phyloP scores from a whole-genome alignment of 495 filamentous ascomycete species.

The Penicillium pancosmium region DNA sequence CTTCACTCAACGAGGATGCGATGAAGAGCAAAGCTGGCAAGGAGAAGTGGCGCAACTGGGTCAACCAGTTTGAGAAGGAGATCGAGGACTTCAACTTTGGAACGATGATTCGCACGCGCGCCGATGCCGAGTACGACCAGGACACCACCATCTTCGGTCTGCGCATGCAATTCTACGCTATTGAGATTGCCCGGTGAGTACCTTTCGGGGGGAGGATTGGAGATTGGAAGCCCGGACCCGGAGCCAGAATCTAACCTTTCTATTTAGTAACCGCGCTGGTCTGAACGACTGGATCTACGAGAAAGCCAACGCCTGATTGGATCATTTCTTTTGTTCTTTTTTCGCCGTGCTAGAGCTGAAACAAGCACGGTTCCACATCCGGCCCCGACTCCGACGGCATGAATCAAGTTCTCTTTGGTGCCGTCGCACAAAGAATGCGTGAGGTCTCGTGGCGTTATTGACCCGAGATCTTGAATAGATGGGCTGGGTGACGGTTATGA shows the following conservation, averaged over 20 bases:
- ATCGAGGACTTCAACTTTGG: slow-evolving; percentile 97
- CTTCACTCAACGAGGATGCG: slow-evolving; percentile 80
- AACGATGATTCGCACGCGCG: slow-evolving; percentile 79
- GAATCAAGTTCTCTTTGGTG: slow-evolving; percentile 9
- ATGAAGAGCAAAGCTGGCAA: slow-evolving; percentile 99
- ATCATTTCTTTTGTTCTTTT: not conserved
- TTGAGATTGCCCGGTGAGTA: slow-evolving; percentile 85
- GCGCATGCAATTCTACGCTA: slow-evolving; percentile 98
- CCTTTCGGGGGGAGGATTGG: not conserved
- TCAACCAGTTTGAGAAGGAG: slow-evolving; percentile 90
- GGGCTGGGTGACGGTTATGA: not conserved
- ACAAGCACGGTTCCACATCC: slow-evolving; percentile 20
- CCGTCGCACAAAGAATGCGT: slow-evolving; percentile 1
- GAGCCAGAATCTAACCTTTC: not conserved
- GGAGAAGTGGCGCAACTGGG: slow-evolving; percentile 93
- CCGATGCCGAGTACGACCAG: slow-evolving; percentile 82
- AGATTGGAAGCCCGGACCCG: not conserved
- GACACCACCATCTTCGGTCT: slow-evolving; percentile 84
- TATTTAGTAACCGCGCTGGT: slow-evolving; percentile 72
- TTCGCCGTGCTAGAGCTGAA: slow-evolving; percentile 11
- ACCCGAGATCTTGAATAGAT: not conserved
- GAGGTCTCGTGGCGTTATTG: not conserved
- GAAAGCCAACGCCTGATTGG: slow-evolving; percentile 39
- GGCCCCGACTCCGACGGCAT: slow-evolving; percentile 26
- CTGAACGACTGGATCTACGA: slow-evolving; percentile 98